Evolutionary conservation across 495 filamentous ascomycete genomes (phyloP).

Genomic region (Tuber umbilicatum): DNA sequence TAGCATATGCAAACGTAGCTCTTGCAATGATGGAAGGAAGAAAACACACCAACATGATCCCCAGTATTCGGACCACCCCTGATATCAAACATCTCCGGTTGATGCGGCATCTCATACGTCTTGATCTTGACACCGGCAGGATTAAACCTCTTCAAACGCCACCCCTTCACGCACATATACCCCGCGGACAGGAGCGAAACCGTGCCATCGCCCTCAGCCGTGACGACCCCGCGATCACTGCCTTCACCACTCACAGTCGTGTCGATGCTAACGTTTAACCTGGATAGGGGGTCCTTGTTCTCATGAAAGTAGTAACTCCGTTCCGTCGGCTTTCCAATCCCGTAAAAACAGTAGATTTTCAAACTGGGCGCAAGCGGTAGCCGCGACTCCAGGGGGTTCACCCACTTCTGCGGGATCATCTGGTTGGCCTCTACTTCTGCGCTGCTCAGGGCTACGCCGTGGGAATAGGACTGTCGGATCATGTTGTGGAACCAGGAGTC

Average conservation of each 20-base stretch:
- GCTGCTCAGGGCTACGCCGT: constrained; percentile 75
- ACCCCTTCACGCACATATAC: constrained; percentile 95
- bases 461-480: constrained; percentile 68
- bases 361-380: constrained; percentile 81
- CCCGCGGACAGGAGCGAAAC: constrained; percentile 80
- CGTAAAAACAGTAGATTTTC: constrained; percentile 98
- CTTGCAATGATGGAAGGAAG: background rate
- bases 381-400: constrained; percentile 88
- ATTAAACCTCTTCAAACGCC: constrained; percentile 90
- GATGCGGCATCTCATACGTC: constrained; percentile 91
- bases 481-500: constrained; percentile 80
- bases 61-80: constrained; percentile 91
- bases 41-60: constrained; percentile 62
- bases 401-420: constrained; percentile 72
- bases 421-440: constrained; percentile 85
- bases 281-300: constrained; percentile 58
- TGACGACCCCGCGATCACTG: constrained; percentile 72
- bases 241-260: constrained; percentile 59
- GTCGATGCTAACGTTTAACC: constrained; percentile 84
- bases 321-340: constrained; percentile 33
- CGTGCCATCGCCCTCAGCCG: constrained; percentile 93
- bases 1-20: background rate
- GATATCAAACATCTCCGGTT: constrained; percentile 85
- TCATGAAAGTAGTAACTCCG: constrained; percentile 65
- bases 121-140: constrained; percentile 73